A percentile compares a stretch with the other conserved stretches of the same genome.
Conservation (phyloP, 2,329 filamentous ascomycete species). For the Paracamarosporium sp. region DNA sequence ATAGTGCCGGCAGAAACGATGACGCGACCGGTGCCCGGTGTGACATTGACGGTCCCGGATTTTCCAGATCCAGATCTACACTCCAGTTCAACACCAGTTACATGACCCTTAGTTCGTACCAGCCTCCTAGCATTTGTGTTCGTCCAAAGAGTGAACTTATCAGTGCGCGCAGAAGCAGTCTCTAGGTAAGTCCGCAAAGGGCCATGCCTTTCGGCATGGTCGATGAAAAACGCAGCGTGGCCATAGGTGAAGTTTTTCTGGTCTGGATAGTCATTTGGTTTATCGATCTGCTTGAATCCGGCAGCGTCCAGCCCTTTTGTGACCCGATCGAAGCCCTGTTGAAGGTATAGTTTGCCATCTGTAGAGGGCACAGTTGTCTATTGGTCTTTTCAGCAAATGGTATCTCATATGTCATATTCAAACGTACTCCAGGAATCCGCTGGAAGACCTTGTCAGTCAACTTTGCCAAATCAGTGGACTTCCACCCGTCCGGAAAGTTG, state of each 20-base stretch:
- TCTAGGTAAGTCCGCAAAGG: constrained; percentile 73
- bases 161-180: constrained; percentile 58
- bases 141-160: constrained; percentile 69
- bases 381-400: background rate
- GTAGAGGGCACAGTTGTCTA: constrained; percentile 68
- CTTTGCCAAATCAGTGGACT: constrained; percentile 63
- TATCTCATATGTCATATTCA: background rate
- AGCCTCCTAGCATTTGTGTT: constrained; percentile 69
- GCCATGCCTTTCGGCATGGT: constrained; percentile 68
- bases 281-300: constrained; percentile 65
- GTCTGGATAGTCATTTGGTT: constrained; percentile 64
- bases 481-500: constrained; percentile 75
- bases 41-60: constrained; percentile 64
- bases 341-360: constrained; percentile 69
- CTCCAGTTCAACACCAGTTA: constrained; percentile 70
- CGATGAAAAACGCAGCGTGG: constrained; percentile 69
- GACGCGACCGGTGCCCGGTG: constrained; percentile 65
- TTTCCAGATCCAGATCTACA: constrained; percentile 55
- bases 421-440: constrained; percentile 60
- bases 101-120: constrained; percentile 64
- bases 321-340: constrained; percentile 68
- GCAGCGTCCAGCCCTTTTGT: constrained; percentile 62
- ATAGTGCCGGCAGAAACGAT: constrained; percentile 72
- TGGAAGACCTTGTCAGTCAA: constrained; percentile 67
- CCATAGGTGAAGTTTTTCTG: constrained; percentile 67